A percentile compares a stretch with the other conserved stretches of the same genome.
These are phyloP conservation scores for Fusarium sp. DNA, from an alignment of 2,329 filamentous ascomycete genomes.

Conservation along the genomic window DNA sequence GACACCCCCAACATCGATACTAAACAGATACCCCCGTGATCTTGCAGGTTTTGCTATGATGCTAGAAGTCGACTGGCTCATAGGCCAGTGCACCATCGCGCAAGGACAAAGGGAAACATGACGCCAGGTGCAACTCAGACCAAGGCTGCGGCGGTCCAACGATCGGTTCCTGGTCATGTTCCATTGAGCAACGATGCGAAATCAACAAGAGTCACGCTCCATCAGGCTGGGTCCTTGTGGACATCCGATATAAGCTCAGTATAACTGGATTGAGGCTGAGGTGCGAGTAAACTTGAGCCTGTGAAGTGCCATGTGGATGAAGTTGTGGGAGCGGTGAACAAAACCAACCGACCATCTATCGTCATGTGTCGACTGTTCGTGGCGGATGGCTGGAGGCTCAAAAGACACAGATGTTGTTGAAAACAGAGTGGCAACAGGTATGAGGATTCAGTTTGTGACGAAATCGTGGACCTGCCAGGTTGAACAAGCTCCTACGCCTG, in stretches of 20 bases:
- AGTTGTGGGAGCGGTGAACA: slow-evolving; percentile 41
- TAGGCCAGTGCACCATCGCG: slow-evolving; percentile 23
- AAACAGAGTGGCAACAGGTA: slow-evolving; percentile 18
- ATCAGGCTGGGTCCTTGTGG: slow-evolving; percentile 26
- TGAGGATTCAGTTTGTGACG: slow-evolving; percentile 3
- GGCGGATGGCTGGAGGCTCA: slow-evolving; percentile 22
- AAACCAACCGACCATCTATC: slow-evolving; percentile 32
- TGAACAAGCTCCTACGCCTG: slow-evolving; percentile 21
- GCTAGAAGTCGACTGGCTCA: slow-evolving; percentile 21
- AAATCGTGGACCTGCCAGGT: slow-evolving; percentile 18
- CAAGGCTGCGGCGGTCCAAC: slow-evolving; percentile 20
- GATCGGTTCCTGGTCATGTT: slow-evolving; percentile 28
- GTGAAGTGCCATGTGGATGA: slow-evolving; percentile 22
- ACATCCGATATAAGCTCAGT: slow-evolving; percentile 24
- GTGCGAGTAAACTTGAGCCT: slow-evolving; percentile 25
- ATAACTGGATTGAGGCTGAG: slow-evolving; percentile 20
- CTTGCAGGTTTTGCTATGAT: slow-evolving; percentile 3
- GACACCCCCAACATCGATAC: background rate
- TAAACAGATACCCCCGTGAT: slow-evolving; percentile 6
- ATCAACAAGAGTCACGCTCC: slow-evolving; percentile 13
- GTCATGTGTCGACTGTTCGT: slow-evolving; percentile 37
- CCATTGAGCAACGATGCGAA: slow-evolving; percentile 19
- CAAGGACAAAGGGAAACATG: slow-evolving; percentile 26
- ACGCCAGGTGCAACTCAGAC: slow-evolving; percentile 26
- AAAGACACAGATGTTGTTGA: slow-evolving; percentile 12